Percentiles rank a stretch among this genome's conserved stretches.
Conservation (phyloP, 805 yeast genomes). For the Huiozyma sinensis region DNA sequence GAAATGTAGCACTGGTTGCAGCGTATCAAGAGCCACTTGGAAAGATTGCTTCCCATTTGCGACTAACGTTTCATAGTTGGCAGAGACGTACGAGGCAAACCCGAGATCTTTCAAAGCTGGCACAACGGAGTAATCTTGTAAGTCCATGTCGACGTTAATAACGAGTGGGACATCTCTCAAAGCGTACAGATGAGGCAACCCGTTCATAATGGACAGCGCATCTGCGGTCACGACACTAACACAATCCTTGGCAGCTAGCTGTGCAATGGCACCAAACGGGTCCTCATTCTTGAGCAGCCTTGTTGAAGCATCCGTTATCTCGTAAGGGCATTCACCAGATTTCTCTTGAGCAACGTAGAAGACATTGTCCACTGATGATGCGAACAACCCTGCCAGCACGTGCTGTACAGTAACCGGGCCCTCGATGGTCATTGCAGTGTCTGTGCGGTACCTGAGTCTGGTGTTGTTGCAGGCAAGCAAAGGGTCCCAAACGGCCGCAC, state of each 20-base stretch:
- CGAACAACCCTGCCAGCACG: not conserved
- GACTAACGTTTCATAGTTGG: slow-evolving; percentile 40
- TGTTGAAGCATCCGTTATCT: slow-evolving; percentile 4
- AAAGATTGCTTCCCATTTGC: slow-evolving; percentile 49
- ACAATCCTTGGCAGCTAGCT: slow-evolving; percentile 3
- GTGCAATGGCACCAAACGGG: slow-evolving; percentile 17
- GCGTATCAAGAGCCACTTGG: slow-evolving; percentile 38
- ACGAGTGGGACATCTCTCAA: slow-evolving; percentile 38
- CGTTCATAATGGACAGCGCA: slow-evolving; percentile 43
- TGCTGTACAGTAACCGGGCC: not conserved
- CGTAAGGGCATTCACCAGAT: not conserved
- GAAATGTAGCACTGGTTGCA: slow-evolving; percentile 63
- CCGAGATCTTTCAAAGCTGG: slow-evolving; percentile 67
- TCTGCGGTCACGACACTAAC: slow-evolving; percentile 41
- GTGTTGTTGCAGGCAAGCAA: too few species aligned
- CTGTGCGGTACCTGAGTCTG: too few species aligned
- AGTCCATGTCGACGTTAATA: slow-evolving; percentile 48
- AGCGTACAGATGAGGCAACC: slow-evolving; percentile 45
- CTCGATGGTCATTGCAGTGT: not conserved
- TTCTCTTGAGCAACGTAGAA: not conserved
- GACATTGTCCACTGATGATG: not conserved
- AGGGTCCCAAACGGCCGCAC: too few species aligned
- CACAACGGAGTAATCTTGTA: slow-evolving; percentile 56
- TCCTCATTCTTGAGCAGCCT: slow-evolving; percentile 22
- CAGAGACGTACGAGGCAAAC: slow-evolving; percentile 58